Evolutionary conservation across 2,329 filamentous ascomycete species (phyloP).

Genomic region (Fusarium dimerum): DNA sequence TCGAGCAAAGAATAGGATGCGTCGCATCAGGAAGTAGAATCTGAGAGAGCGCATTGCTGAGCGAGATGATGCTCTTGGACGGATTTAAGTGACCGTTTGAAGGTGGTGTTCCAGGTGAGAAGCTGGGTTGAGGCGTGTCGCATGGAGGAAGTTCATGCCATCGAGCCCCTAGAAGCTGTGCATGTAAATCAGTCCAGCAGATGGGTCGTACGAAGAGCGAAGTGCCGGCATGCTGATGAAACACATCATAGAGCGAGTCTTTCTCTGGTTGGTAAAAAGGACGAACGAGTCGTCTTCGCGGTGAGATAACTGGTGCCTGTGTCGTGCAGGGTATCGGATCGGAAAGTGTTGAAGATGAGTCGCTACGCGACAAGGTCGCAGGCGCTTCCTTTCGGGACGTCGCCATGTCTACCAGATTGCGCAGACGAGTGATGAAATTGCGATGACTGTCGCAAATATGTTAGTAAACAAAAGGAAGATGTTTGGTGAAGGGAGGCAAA

Average conservation of each 20-base stretch:
- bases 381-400: constrained; percentile 14
- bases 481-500: constrained; percentile 4
- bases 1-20: constrained; percentile 38
- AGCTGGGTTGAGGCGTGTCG: constrained; percentile 41
- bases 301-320: constrained; percentile 21
- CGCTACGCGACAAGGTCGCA: constrained; percentile 13
- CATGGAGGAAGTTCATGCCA: constrained; percentile 47
- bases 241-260: constrained; percentile 54
- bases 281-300: constrained; percentile 28
- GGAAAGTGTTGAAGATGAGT: constrained; percentile 5
- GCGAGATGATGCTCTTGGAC: constrained; percentile 42
- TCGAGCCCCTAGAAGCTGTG: constrained; percentile 46
- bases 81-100: constrained; percentile 39
- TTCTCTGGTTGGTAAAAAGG: constrained; percentile 43
- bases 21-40: constrained; percentile 39
- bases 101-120: constrained; percentile 35
- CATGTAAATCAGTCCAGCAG: constrained; percentile 57
- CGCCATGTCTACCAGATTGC: constrained; percentile 31
- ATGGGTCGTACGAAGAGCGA: constrained; percentile 55
- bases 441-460: constrained; percentile 15
- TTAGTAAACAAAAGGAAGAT: constrained; percentile 10
- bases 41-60: constrained; percentile 46
- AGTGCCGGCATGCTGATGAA: constrained; percentile 48
- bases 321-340: constrained; percentile 29
- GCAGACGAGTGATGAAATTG: constrained; percentile 33